Evolutionary conservation across 495 filamentous ascomycete genomes (phyloP).

Genomic region (Trichocladium antarcticum): DNA sequence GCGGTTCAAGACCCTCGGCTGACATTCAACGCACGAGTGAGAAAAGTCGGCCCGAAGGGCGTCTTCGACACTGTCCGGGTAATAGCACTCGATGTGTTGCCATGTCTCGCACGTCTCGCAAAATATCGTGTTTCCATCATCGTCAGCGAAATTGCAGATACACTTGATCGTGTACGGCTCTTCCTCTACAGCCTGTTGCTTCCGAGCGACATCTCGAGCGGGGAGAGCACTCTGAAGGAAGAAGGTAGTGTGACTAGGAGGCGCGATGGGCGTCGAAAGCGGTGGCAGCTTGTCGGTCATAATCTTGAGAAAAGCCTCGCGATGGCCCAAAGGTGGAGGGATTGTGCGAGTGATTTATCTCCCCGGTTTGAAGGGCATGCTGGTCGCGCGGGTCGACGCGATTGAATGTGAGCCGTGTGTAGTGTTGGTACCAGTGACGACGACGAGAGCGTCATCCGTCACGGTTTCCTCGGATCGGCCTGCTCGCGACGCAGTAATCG

Average conservation of each 20-base stretch:
- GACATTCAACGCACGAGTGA: conserved; percentile 81
- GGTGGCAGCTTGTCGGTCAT: conserved; percentile 84
- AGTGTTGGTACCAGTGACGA: conserved; percentile 13
- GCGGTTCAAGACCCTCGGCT: conserved; percentile 59
- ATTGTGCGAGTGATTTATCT: conserved; percentile 38
- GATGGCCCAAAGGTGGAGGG: conserved; percentile 39
- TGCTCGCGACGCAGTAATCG: conserved; percentile 4
- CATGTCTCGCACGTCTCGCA: conserved; percentile 94
- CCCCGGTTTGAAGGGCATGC: conserved; percentile 47
- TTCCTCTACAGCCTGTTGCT: conserved; percentile 52
- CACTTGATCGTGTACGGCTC: conserved; percentile 96
- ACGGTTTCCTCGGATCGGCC: conserved; percentile 1
- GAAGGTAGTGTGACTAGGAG: conserved; percentile 40
- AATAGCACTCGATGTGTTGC: conserved; percentile 97
- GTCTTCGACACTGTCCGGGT: conserved; percentile 56
- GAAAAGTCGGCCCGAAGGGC: conserved; percentile 54
- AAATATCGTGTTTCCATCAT: conserved; percentile 94
- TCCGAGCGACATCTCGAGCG: conserved; percentile 47
- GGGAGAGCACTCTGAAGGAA: conserved; percentile 40
- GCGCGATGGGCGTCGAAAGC: conserved; percentile 45
- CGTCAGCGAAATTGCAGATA: conserved; percentile 82
- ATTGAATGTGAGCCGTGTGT: conserved; percentile 14
- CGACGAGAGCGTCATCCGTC: conserved; percentile 23
- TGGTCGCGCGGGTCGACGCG: conserved; percentile 38
- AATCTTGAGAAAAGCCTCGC: conserved; percentile 57